Conservation (phyloP, 805 yeast species). For the Maudiozyma serrabonitensis region DNA sequence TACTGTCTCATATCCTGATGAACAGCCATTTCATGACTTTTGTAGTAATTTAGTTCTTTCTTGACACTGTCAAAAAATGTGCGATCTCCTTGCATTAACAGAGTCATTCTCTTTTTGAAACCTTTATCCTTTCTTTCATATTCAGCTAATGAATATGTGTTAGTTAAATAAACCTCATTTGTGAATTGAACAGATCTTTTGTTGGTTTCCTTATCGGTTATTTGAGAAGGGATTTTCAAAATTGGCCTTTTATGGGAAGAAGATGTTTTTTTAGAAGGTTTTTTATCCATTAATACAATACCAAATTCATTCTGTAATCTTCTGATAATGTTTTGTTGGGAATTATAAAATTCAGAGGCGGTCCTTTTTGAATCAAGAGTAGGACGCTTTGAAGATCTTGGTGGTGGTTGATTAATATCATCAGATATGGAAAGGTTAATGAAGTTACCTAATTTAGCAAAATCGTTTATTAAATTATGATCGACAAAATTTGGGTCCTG, state of each 20-base stretch:
- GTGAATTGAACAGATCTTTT: constrained; percentile 14
- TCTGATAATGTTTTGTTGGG: constrained; percentile 2
- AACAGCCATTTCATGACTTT: constrained; percentile 56
- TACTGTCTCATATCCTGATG: constrained; percentile 50
- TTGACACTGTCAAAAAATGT: constrained; percentile 35
- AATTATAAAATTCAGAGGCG: constrained; percentile 15
- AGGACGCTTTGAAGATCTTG: constrained; percentile 23
- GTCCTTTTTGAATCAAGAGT: constrained; percentile 11
- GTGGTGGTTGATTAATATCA: constrained; percentile 1
- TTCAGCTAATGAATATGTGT: constrained; percentile 23
- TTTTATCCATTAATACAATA: neutral
- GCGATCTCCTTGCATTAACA: constrained; percentile 8
- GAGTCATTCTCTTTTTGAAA: constrained; percentile 17
- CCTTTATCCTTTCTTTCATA: constrained; percentile 22
- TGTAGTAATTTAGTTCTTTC: constrained; percentile 53
- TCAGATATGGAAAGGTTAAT: constrained; percentile 6
- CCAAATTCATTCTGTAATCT: constrained; percentile 1
- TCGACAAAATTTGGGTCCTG: constrained; percentile 8
- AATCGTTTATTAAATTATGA: constrained; percentile 14
- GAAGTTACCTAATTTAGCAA: constrained; percentile 15
- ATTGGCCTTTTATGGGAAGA: neutral
- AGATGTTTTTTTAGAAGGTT: neutral
- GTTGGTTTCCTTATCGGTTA: neutral
- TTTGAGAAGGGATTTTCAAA: neutral
- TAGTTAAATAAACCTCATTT: constrained; percentile 18